A percentile compares a stretch with the other conserved stretches of the same genome.
Conservation (phyloP, 1,284 basidiomycete species). For the Rhodotorula sp. region DNA sequence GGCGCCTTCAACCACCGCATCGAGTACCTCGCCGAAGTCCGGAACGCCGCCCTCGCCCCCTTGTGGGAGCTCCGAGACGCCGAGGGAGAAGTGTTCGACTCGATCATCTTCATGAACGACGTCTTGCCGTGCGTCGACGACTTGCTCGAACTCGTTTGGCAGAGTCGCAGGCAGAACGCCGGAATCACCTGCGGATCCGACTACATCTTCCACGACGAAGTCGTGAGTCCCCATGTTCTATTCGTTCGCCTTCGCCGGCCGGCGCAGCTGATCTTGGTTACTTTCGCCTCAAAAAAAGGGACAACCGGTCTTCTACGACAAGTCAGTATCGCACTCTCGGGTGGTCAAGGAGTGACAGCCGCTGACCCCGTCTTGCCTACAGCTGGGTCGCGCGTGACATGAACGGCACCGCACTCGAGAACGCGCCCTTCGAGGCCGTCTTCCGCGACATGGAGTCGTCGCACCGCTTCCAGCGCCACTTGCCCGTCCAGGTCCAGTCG, state of each 20-base stretch:
- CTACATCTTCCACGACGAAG: conserved; percentile 95
- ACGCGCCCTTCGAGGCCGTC: conserved; percentile 87
- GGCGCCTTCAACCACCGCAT: conserved; percentile 98
- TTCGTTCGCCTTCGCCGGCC: not conserved
- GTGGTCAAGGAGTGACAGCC: not conserved
- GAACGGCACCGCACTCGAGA: conserved; percentile 93
- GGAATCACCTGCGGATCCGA: conserved; percentile 95
- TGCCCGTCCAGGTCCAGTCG: conserved; percentile 89
- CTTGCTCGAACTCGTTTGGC: conserved; percentile 91
- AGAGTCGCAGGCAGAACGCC: conserved; percentile 82
- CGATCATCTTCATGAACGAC: conserved; percentile 94
- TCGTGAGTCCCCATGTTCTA: conserved; percentile 54
- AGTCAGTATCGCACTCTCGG: conserved; percentile 48
- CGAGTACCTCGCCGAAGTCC: conserved; percentile 94
- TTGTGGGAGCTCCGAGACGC: conserved; percentile 85
- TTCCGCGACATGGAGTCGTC: conserved; percentile 77
- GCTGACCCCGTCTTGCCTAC: conserved; percentile 10
- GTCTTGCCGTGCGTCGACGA: conserved; percentile 93
- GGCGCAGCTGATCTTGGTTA: not conserved
- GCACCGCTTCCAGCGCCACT: conserved; percentile 78
- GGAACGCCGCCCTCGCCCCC: conserved; percentile 89
- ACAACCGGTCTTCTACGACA: conserved; percentile 92
- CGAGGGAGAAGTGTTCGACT: conserved; percentile 86
- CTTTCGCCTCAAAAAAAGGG: conserved; percentile 50
- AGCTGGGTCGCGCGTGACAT: conserved; percentile 92